Base-by-base conservation (phyloP, 2,329 filamentous ascomycete genomes). In the Penicillium sp. region DNA sequence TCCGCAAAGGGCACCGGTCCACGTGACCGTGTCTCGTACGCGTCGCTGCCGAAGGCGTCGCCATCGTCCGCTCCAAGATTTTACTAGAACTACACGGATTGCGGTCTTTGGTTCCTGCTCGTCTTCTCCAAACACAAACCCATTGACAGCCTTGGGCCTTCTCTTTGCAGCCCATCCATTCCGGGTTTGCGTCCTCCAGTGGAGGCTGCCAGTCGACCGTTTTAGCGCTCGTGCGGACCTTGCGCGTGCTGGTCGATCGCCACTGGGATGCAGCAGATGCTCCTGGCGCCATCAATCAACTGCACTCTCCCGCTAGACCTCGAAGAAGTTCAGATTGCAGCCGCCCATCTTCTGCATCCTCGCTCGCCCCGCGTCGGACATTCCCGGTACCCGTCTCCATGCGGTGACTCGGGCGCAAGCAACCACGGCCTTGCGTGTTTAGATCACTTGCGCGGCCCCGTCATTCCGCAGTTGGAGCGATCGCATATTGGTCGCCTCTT, bases 11-110 rank as follows among this genome's bases (percentile, higher is more conserved):
- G 34, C 31, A 29, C 39, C 16, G 15, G 25, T 16, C 17, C 60
- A 64, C 59, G 60, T 64, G 61, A 64, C 50, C 55, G 56, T 54
- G 59, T 54, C 45, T 50, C 50, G 47, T 40, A 62, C 60, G 59
- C 61, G 61, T 58, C 59, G 43, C 36, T 45, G 33, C 40, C 45
- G 46, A 44, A 26, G 39, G 37, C 32, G 37, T 27, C 30, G 36
- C 36, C 27, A 26, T 40, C 30, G 29, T 30, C 25, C 33, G 33
- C 33, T 33, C 19, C 38, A 26, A 20, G 14, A 18, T 23, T n/a
- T 28, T 44, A 42, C 23, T 32, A 41, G 31, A 44, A 21, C 27
- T 39, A 18, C n/a, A n/a, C n/a, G n/a, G n/a, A 36, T 9, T 16
- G 30, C 19, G 31, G 33, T 39, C 6, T 34, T 36, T 30, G 17